These are phyloP conservation scores for Brettanomyces bruxellensis DNA, from an alignment of 805 yeast species.

Conservation along the genomic window DNA sequence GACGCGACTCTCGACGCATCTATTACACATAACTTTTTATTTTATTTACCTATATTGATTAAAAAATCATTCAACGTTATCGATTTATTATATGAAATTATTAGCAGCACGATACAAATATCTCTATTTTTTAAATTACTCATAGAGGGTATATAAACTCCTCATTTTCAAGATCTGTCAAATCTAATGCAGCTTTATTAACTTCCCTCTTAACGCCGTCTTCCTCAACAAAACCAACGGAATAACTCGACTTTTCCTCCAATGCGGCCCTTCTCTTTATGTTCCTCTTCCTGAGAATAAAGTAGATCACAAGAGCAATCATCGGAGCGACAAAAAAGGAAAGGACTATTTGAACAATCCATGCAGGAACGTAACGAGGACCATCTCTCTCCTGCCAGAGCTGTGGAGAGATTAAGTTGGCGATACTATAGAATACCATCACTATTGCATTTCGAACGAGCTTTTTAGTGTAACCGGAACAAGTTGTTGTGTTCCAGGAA, in stretches of 20 bases:
- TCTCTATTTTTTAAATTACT: not conserved
- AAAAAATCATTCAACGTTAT: too few relatives aligned
- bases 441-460: conserved; percentile 38
- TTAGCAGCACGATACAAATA: too few relatives aligned
- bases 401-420: conserved; percentile 49
- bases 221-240: conserved; percentile 11
- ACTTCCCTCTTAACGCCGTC: conserved; percentile 23
- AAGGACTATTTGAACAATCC: conserved; percentile 50
- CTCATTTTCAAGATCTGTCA: conserved; percentile 46
- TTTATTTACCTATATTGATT: too few relatives aligned
- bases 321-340: conserved; percentile 39
- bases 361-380: conserved; percentile 40
- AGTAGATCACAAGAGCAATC: conserved; percentile 34
- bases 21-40: too few relatives aligned
- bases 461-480: conserved; percentile 43
- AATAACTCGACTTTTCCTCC: not conserved
- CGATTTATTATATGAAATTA: too few relatives aligned
- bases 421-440: conserved; percentile 38
- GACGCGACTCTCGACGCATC: too few relatives aligned
- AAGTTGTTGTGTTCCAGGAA: conserved; percentile 20
- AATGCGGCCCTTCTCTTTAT: conserved; percentile 5
- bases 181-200: conserved; percentile 37
- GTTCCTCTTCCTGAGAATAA: conserved; percentile 37
- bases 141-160: conserved; percentile 41
- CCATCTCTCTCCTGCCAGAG: conserved; percentile 41